Base-by-base conservation (phyloP, 2,329 filamentous ascomycete species). In the Cadophora luteo-olivacea region DNA sequence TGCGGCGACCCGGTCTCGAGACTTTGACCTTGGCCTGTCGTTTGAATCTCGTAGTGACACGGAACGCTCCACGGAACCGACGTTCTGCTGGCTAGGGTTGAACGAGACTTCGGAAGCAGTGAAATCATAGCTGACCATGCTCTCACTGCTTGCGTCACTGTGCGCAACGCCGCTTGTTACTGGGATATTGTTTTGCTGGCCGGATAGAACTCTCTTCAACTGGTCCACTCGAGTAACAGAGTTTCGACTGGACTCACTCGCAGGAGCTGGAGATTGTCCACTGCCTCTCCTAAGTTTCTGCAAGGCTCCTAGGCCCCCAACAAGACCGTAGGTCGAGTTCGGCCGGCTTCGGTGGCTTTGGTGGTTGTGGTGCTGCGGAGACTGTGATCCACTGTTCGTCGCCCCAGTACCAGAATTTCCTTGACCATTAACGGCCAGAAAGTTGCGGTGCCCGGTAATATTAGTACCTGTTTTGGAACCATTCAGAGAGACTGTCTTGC, bases 401-500 rank as follows among this genome's bases (percentile, higher is more conserved):
- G 72, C 72, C 36, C 80, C 78, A 62, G 82, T 79, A 24, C 80
- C 78, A 61, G 82, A 79, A 25, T 79, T 80, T 68, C 80, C 80
- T 55, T 79, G 83, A 66, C 86, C 82, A 72, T 86, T 88, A 48
- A 89, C 83, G n/a, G 85, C 85, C 49, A 92, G 83, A 69, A 87
- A 86, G 70, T 86, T 86, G 60, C 81, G 83, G 74, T 75, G 77
- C 78, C 83, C 65, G 55, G 75, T 73, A 32, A 65, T 68, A 64
- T 83, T 84, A 12, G 87, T 92, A 52, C 87, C 90, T 1, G 87
- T 85, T 71, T 87, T 89, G 2, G 93, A 97, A 25, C 93, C 93
- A 65, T 84, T 92, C 65, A 97, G 82, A 4, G 93, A 97, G 14
- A 87, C 87, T 0, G 92, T 88, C 74, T 90, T 92, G 74, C 89